Evolutionary conservation across 306 rosid genomes (phyloP).

Genomic region (Vicia faba): DNA sequence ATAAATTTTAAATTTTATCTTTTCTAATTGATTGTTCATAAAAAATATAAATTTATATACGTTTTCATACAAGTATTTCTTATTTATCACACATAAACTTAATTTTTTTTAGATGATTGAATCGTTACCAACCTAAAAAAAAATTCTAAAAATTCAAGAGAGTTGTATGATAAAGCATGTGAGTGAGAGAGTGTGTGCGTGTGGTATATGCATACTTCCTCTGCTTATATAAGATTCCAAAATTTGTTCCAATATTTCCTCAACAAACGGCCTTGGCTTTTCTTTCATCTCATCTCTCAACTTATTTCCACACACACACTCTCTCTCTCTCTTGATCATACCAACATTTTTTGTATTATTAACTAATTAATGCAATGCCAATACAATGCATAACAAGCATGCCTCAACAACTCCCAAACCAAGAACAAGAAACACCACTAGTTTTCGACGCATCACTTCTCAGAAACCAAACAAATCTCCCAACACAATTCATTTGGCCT

Average conservation of each 20-base stretch:
- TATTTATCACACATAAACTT: too few relatives aligned
- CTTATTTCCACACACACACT: conserved; percentile 39
- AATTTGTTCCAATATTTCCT: conserved; percentile 53
- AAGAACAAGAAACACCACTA: conserved; percentile 35
- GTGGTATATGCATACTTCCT: background rate
- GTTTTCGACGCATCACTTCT: conserved; percentile 79
- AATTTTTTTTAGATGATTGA: too few relatives aligned
- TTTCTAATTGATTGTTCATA: too few relatives aligned
- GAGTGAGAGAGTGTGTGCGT: conserved; percentile 17
- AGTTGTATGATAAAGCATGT: too few relatives aligned
- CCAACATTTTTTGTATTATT: background rate
- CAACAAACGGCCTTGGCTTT: conserved; percentile 83
- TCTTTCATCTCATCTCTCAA: conserved; percentile 62
- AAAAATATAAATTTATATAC: too few relatives aligned
- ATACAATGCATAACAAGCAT: conserved; percentile 55
- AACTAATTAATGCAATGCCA: conserved; percentile 60
- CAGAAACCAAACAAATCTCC: conserved; percentile 53
- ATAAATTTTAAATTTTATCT: too few relatives aligned
- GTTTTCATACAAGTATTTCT: too few relatives aligned
- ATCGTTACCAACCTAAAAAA: too few relatives aligned
- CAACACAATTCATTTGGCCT: conserved; percentile 86
- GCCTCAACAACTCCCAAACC: conserved; percentile 48
- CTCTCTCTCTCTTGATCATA: background rate
- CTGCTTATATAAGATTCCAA: conserved; percentile 73
- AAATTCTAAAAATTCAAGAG: too few relatives aligned